Evolutionary conservation across 768 basidiomycete species (phyloP), one percentile per base, ranked within the genome.

Genomic region (Pleurotus platypus): DNA sequence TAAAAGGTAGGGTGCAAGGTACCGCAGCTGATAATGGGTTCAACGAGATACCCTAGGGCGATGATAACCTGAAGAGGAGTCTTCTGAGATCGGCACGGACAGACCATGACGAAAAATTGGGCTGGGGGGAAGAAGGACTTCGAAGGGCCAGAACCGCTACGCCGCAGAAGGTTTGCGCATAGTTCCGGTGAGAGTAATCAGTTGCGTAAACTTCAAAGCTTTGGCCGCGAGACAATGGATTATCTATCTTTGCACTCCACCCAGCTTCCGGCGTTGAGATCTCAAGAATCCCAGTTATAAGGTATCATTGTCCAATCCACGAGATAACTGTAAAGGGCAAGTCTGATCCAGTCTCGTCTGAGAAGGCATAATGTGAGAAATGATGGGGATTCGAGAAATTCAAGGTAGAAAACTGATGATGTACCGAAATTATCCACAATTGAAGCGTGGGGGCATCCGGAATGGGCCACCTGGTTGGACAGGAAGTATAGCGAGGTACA

Each of bases 321-420:
- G 18, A 39, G 27, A 39, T 12, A 39, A 40, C 51, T 42, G 9
- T 38, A 53, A 39, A 6, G 18, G 51, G 51, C 20, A 79, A 4
- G 62, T 39, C 12, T 82, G 65, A 16, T 79, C 62, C 43, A 81
- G 65, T 11, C 82, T 67, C 22, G 24, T 45, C 42, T n/a, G 42
- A 45, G 42, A 50, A 50, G 49, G 30, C 12, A 15, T 16, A n/a
- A 50, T 50, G 49, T 50, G 49, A 50, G 49, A 50, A 50, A 26
- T 27, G 20, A 45, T 50, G 26, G 26, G 27, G 49, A 15, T 50
- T 50, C 49, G 49, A 50, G 49, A 50, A 50, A 50, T 30, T 30
- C 27, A 27, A 24, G 49, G 37, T 30, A 50, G 49, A 50, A 50
- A 26, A 16, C 49, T 16, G 37, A 30, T 50, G 49, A 50, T 50